phyloP scores from a whole-genome alignment of 75 land plant species.

The Pseudotsuga menziesii region DNA sequence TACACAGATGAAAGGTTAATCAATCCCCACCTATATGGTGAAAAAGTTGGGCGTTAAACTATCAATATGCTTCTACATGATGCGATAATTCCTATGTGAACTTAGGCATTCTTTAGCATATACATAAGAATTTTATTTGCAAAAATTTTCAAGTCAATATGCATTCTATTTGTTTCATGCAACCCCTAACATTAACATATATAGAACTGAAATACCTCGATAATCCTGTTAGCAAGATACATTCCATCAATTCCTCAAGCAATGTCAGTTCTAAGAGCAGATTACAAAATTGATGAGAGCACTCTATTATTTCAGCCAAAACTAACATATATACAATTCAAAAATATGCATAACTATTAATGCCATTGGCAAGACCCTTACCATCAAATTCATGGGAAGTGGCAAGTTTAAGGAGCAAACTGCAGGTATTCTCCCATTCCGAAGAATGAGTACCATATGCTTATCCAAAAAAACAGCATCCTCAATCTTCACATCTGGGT shows the following conservation, averaged over 20 bases:
- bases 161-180: too few species aligned
- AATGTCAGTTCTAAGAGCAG: not conserved
- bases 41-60: too few species aligned
- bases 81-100: too few species aligned
- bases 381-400: slow-evolving; percentile 24
- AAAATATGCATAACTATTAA: not conserved
- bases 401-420: slow-evolving; percentile 45
- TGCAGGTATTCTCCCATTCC: slow-evolving; percentile 30
- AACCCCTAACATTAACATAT: not conserved
- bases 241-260: not conserved
- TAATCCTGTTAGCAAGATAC: not conserved
- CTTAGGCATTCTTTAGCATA: too few species aligned
- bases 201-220: not conserved
- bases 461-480: slow-evolving; percentile 56
- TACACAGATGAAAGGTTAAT: too few species aligned
- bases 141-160: too few species aligned
- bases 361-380: not conserved
- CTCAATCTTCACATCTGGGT: slow-evolving; percentile 28
- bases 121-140: too few species aligned
- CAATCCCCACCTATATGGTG: too few species aligned
- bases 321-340: not conserved
- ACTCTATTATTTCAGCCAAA: not conserved
- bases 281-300: not conserved
- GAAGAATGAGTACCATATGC: slow-evolving; percentile 48
- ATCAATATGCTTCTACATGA: too few species aligned